Evolutionary conservation across 805 yeast species (phyloP).

Genomic region (Kodamaea sagamina): DNA sequence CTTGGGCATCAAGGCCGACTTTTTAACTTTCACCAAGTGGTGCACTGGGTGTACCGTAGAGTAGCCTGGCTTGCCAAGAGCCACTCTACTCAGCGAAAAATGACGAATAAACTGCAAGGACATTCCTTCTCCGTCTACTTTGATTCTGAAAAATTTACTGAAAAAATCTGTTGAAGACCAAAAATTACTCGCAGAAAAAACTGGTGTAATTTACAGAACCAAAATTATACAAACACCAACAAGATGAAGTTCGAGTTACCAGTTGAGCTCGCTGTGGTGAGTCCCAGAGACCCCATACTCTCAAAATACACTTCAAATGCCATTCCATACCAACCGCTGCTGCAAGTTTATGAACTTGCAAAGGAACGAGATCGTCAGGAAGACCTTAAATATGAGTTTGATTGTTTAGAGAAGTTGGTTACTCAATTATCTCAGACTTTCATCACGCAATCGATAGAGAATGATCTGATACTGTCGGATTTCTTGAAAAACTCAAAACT

Average conservation of each 20-base stretch:
- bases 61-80: constrained; percentile 42
- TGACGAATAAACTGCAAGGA: constrained; percentile 28
- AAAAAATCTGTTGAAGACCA: constrained; percentile 12
- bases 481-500: background rate
- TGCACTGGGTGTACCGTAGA: constrained; percentile 90
- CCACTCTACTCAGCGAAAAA: constrained; percentile 48
- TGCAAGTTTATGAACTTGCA: background rate
- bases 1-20: constrained; percentile 71
- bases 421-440: constrained; percentile 1
- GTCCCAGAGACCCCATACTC: constrained; percentile 2
- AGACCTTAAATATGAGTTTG: constrained; percentile 4
- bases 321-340: background rate
- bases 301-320: constrained; percentile 6
- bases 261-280: constrained; percentile 1
- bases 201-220: constrained; percentile 9
- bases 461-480: background rate
- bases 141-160: constrained; percentile 5
- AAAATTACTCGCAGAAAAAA: constrained; percentile 10
- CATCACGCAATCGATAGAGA: constrained; percentile 4
- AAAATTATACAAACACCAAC: background rate
- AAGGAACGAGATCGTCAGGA: constrained; percentile 1
- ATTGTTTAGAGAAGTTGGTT: background rate
- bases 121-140: constrained; percentile 14
- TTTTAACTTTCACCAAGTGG: constrained; percentile 77
- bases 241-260: constrained; percentile 6